Percentiles rank a stretch among this genome's conserved stretches.
These are phyloP conservation scores for Viridothelium virens DNA, from an alignment of 495 filamentous ascomycete species.

Conservation along the genomic window DNA sequence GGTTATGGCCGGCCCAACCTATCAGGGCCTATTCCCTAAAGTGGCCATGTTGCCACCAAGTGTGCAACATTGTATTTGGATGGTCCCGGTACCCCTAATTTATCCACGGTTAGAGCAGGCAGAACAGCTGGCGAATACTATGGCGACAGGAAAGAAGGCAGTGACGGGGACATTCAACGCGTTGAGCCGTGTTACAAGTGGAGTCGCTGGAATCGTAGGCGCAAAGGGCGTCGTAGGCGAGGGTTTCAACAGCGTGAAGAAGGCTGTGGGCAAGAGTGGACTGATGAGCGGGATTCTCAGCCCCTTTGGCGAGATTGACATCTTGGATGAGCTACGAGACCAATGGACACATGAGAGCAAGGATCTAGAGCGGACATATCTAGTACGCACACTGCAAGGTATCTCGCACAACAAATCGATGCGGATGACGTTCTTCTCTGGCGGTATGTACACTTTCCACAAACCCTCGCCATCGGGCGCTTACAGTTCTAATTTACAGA, in stretches of 20 bases:
- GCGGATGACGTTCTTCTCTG: slow-evolving; percentile 92
- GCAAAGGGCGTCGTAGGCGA: slow-evolving; percentile 84
- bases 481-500: slow-evolving; percentile 36
- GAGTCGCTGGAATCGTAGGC: slow-evolving; percentile 87
- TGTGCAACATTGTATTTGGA: slow-evolving; percentile 94
- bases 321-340: slow-evolving; percentile 88
- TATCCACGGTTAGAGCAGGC: slow-evolving; percentile 89
- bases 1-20: slow-evolving; percentile 92
- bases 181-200: slow-evolving; percentile 86
- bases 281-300: slow-evolving; percentile 91
- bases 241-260: slow-evolving; percentile 90
- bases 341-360: slow-evolving; percentile 98
- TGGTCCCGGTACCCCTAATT: slow-evolving; percentile 81
- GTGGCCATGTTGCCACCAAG: slow-evolving; percentile 83
- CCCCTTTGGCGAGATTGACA: slow-evolving; percentile 94
- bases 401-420: slow-evolving; percentile 89
- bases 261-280: slow-evolving; percentile 87
- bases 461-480: neutral
- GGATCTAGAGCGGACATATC: slow-evolving; percentile 92
- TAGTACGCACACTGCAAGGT: slow-evolving; percentile 90
- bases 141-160: slow-evolving; percentile 92
- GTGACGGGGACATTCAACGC: slow-evolving; percentile 93
- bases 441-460: slow-evolving; percentile 45
- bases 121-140: slow-evolving; percentile 78
- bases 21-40: slow-evolving; percentile 94